Conservation (phyloP, 352 stramenopile genomes). For the Globisporangium yorkense region DNA sequence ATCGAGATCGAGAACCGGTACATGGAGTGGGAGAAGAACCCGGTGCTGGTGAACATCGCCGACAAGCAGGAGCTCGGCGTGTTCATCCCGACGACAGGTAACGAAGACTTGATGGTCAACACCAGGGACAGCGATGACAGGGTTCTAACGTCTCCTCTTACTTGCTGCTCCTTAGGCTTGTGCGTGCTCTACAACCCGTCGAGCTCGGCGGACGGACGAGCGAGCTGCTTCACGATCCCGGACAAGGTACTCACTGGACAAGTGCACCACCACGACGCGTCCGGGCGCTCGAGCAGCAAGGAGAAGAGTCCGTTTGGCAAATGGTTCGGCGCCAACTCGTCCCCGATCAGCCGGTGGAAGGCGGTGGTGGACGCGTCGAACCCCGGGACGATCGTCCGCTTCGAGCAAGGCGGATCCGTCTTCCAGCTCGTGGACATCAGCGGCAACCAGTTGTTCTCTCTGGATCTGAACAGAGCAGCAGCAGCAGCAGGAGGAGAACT, state of each 20-base stretch:
- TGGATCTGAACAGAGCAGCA: conserved; percentile 29
- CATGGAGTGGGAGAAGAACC: conserved; percentile 55
- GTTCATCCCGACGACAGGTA: conserved; percentile 56
- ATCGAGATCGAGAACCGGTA: conserved; percentile 63
- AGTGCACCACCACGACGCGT: conserved; percentile 29
- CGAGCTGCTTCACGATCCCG: conserved; percentile 46
- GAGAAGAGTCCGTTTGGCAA: conserved; percentile 27
- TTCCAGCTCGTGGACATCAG: conserved; percentile 50
- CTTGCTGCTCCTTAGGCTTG: conserved; percentile 18
- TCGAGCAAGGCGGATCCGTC: conserved; percentile 41
- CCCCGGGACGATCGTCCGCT: conserved; percentile 33
- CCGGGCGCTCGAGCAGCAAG: neutral
- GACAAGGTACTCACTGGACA: conserved; percentile 44
- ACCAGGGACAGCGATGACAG: too few relatives aligned
- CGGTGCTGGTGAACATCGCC: conserved; percentile 42
- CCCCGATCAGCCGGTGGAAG: conserved; percentile 19
- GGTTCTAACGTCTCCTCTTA: neutral
- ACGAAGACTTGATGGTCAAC: neutral
- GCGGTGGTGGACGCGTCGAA: conserved; percentile 16
- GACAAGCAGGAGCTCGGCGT: conserved; percentile 37
- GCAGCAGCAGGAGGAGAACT: conserved; percentile 6
- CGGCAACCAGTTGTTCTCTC: conserved; percentile 30
- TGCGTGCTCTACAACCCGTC: conserved; percentile 40
- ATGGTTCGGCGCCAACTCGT: conserved; percentile 26
- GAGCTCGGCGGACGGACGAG: conserved; percentile 30